Base-by-base conservation (phyloP, 1,284 basidiomycete genomes). In the Grifola frondosa region DNA sequence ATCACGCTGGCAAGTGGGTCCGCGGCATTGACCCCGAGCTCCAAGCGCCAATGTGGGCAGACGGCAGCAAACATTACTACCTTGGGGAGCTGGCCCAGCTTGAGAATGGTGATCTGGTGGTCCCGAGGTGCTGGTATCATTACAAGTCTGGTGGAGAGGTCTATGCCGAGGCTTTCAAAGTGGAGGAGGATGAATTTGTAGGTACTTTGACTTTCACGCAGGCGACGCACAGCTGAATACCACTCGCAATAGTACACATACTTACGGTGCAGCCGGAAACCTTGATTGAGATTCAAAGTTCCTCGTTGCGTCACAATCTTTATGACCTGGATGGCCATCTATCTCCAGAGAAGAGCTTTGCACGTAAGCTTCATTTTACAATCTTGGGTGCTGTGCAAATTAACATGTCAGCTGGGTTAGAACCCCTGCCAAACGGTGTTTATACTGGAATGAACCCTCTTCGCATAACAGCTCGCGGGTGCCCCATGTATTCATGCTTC, bases 51-150 rank as follows among this genome's bases (percentile, higher is more conserved):
- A 42, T 42, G 40, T 42, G 40, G 40, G 25, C 25, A 5, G 25
- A 36, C n/a, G 21, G 19, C 3, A 12, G 30, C 28, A 17, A 32
- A 8, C 42, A 44, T 23, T 44, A 33, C 36, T 44, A 38, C 13
- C 23, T 53, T 7, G 26, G 58, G 1, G 62, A 67, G 40, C 34
- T 65, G 1, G 56, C 60, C 2, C 39, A 50, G 36, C 29, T 55
- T 1, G 15, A 30, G 9, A 38, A 46, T 31, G 57, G 54, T 0
- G 9, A 38, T 7, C 56, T 49, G 37, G 51, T 54, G 1, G 30
- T 54, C 12, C 41, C 42, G 3, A 11, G 25, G 4, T 37, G 34
- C 6, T 47, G 48, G 50, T 25, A 50, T 26, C n/a, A 21, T 20
- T 19, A 35, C 16, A 17, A 9, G 7, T 3, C 6, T 5, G 19